Conservation (phyloP, 495 filamentous ascomycete genomes). For the Peziza echinospora region DNA sequence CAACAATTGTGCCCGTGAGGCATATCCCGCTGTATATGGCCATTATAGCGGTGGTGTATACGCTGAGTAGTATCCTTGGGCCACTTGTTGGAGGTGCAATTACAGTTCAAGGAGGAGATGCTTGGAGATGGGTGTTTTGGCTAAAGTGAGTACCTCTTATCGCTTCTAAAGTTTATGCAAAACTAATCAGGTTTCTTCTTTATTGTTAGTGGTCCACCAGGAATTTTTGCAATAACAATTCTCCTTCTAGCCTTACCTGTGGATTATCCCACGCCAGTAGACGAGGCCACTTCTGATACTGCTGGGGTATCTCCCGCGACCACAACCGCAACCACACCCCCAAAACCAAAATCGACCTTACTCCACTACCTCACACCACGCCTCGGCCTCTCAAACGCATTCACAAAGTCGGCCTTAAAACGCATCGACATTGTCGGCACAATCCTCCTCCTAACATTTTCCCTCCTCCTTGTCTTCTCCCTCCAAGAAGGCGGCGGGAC, state of each 20-base stretch:
- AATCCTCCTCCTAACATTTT: conserved; percentile 29
- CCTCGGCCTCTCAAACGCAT: too few relatives aligned
- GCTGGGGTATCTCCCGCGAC: too few relatives aligned
- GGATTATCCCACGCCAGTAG: too few relatives aligned
- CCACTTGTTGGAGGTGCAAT: conserved; percentile 28
- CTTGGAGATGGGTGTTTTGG: conserved; percentile 5
- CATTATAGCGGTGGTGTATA: conserved; percentile 27
- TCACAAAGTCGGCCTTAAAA: too few relatives aligned
- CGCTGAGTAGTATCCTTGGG: conserved; percentile 24
- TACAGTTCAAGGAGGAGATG: background rate
- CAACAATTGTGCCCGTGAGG: conserved; percentile 26
- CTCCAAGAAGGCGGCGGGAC: conserved; percentile 33
- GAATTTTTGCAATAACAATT: too few relatives aligned
- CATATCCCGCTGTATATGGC: conserved; percentile 26
- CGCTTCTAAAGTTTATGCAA: conserved; percentile 3
- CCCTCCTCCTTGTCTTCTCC: conserved; percentile 34
- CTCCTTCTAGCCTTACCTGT: too few relatives aligned
- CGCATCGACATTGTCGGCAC: conserved; percentile 37
- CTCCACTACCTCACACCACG: too few relatives aligned
- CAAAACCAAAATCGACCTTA: too few relatives aligned
- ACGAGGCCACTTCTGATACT: too few relatives aligned
- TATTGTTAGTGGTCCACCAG: too few relatives aligned
- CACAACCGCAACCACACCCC: too few relatives aligned
- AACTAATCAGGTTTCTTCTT: too few relatives aligned
- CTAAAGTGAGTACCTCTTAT: conserved; percentile 1